Conservation (phyloP, 1,284 basidiomycete genomes). For the Volvariella volvacea region DNA sequence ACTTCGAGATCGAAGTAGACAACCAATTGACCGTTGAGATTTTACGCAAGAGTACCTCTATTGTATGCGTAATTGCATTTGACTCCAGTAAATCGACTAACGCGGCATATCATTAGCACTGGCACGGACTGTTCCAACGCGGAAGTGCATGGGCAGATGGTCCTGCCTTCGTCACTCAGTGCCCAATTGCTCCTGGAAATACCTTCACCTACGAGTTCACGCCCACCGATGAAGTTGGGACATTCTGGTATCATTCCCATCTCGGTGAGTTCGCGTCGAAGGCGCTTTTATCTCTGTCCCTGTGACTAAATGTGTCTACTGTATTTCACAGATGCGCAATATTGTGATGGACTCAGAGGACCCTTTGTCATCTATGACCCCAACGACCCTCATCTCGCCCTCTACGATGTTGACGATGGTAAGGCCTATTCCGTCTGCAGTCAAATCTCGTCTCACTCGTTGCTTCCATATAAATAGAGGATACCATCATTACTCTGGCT, state of each 20-base stretch:
- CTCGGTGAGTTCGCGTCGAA: slow-evolving; percentile 19
- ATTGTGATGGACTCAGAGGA: slow-evolving; percentile 19
- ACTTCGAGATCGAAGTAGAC: not conserved
- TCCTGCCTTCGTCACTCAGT: slow-evolving; percentile 29
- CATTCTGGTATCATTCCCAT: slow-evolving; percentile 37
- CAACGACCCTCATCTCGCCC: slow-evolving; percentile 12
- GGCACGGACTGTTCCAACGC: slow-evolving; percentile 28
- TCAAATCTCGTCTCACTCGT: no score
- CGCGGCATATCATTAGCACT: no score
- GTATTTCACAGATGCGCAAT: slow-evolving; percentile 17
- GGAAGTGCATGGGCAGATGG: slow-evolving; percentile 25
- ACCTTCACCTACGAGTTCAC: slow-evolving; percentile 34
- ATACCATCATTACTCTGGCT: not conserved
- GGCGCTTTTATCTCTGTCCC: no score
- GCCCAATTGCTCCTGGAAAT: slow-evolving; percentile 35
- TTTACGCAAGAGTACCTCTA: no score
- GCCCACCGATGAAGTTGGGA: slow-evolving; percentile 31
- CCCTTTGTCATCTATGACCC: slow-evolving; percentile 20
- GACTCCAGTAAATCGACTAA: no score
- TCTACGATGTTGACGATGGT: slow-evolving; percentile 1
- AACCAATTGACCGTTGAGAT: no score
- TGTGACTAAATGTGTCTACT: no score
- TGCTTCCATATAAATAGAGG: no score
- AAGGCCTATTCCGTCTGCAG: no score
- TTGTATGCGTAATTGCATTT: no score